Conservation (phyloP, 2,329 filamentous ascomycete genomes). For the Emmonsiellopsis sp. region DNA sequence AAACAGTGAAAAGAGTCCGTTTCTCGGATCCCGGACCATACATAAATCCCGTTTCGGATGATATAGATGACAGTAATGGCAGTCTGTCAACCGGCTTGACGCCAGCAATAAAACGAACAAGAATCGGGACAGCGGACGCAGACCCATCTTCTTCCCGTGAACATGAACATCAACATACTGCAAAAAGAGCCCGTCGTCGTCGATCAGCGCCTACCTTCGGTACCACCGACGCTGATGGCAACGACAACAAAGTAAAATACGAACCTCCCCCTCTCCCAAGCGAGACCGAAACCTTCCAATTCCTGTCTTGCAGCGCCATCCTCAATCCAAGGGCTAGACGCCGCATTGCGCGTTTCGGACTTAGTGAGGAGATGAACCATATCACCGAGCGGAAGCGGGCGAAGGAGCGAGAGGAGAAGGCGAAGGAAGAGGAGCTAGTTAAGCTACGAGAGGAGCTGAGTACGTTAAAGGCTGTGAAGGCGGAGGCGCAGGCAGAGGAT, state of each 20-base stretch:
- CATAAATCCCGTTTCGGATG: slow-evolving; percentile 3
- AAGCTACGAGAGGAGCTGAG: slow-evolving; percentile 19
- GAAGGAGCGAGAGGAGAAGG: slow-evolving; percentile 15
- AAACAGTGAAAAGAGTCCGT: slow-evolving; percentile 31
- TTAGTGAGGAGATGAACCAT: slow-evolving; percentile 40
- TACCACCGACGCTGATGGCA: slow-evolving; percentile 8
- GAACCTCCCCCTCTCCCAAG: neutral
- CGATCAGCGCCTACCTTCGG: slow-evolving; percentile 25
- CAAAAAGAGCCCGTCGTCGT: slow-evolving; percentile 16
- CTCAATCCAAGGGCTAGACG: slow-evolving; percentile 35
- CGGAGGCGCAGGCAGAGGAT: slow-evolving; percentile 13
- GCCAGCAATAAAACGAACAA: slow-evolving; percentile 32
- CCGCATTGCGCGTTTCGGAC: slow-evolving; percentile 34
- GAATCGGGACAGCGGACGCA: slow-evolving; percentile 15
- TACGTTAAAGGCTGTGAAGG: slow-evolving; percentile 16
- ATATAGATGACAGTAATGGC: slow-evolving; percentile 4
- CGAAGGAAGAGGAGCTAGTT: slow-evolving; percentile 23
- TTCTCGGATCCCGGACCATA: slow-evolving; percentile 36
- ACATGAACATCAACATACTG: slow-evolving; percentile 5
- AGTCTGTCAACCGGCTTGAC: slow-evolving; percentile 35
- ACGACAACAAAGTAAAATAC: neutral
- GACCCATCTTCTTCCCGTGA: slow-evolving; percentile 9
- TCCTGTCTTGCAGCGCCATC: slow-evolving; percentile 36
- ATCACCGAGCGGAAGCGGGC: slow-evolving; percentile 32
- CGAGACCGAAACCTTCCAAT: slow-evolving; percentile 15